A percentile compares a stretch with the other conserved stretches of the same genome.
Conservation (phyloP, 257 asterid genomes). For the Perilla frutescens region DNA sequence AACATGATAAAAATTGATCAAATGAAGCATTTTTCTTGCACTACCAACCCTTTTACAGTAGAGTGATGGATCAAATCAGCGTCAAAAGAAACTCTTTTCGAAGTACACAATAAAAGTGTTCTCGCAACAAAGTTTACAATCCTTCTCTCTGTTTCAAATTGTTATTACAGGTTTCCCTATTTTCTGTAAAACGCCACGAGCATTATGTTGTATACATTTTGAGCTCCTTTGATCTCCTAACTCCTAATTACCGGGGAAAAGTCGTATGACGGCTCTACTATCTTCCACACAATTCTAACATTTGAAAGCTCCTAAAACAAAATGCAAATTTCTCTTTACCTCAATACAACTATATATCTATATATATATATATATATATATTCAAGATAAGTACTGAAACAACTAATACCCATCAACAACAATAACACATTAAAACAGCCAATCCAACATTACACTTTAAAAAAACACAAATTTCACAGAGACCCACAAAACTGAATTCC, state of each 20-base stretch:
- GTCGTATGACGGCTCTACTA: background rate
- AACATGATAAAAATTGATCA: background rate
- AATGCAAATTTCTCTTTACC: background rate
- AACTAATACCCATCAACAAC: background rate
- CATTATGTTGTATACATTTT: background rate
- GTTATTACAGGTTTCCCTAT: background rate
- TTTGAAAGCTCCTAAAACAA: background rate
- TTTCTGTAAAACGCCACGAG: background rate
- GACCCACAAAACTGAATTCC: constrained; percentile 19
- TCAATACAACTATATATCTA: background rate
- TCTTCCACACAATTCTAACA: background rate
- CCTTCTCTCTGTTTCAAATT: background rate
- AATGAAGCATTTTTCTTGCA: background rate
- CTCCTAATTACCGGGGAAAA: background rate
- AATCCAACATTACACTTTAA: background rate
- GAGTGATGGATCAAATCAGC: constrained; percentile 1
- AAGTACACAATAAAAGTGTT: background rate
- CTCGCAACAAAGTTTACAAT: constrained; percentile 2
- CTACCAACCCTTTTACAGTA: background rate
- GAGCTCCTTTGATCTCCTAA: constrained; percentile 11
- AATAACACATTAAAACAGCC: background rate
- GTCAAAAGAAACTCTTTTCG: background rate
- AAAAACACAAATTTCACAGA: background rate
- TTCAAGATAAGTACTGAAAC: constrained; percentile 7
- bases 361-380: background rate